A percentile compares a stretch with the other conserved stretches of the same genome.
Evolutionary conservation across 495 filamentous ascomycete species (phyloP).

Genomic region (Penicillium ucsense): DNA sequence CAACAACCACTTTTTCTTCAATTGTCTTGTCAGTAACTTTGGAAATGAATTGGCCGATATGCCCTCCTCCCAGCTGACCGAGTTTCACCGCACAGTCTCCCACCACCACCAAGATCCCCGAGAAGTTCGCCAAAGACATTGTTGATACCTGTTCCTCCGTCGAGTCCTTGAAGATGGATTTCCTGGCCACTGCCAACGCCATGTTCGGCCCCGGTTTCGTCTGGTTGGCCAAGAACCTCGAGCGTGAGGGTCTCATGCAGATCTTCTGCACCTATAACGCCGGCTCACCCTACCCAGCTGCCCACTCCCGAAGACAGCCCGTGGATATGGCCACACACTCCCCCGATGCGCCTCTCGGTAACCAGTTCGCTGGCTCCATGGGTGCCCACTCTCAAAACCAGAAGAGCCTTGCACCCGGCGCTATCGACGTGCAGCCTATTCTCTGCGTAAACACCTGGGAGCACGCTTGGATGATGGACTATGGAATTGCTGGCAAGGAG

Average conservation of each 20-base stretch:
- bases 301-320: constrained; percentile 70
- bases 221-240: constrained; percentile 66
- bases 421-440: constrained; percentile 60
- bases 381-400: constrained; percentile 35
- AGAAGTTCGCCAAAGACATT: constrained; percentile 40
- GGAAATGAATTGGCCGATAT: not conserved
- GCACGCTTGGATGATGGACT: constrained; percentile 84
- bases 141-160: constrained; percentile 63
- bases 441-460: constrained; percentile 95
- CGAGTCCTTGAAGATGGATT: constrained; percentile 66
- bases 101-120: constrained; percentile 39
- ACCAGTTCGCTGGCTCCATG: constrained; percentile 41
- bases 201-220: constrained; percentile 99
- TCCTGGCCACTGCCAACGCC: constrained; percentile 69
- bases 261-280: constrained; percentile 87
- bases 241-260: constrained; percentile 45
- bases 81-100: constrained; percentile 28
- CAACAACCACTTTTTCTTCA: constrained; percentile 97
- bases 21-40: constrained; percentile 39
- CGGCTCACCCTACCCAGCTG: constrained; percentile 76
- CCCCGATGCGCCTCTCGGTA: constrained; percentile 26
- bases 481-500: constrained; percentile 69
- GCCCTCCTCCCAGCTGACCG: not conserved
- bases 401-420: constrained; percentile 52
- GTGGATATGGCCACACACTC: constrained; percentile 69